Evolutionary conservation across 352 stramenopile species (phyloP), one percentile per base, ranked within the genome.

Genomic region (Globisporangium apiculatum): DNA sequence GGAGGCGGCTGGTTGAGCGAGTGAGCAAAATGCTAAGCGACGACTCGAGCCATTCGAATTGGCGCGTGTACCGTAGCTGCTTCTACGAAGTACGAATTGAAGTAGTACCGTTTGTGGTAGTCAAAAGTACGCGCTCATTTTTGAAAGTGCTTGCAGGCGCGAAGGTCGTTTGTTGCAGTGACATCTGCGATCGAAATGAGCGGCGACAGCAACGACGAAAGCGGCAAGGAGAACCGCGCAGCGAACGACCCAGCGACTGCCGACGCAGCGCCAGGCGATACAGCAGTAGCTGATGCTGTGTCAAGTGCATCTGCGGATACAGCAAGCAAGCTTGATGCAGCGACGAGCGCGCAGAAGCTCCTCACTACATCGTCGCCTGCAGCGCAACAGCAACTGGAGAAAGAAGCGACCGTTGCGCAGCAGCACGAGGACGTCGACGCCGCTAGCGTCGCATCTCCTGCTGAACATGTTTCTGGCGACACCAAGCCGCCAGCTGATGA

Each of bases 181-280:
- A 43, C 40, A 12, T 1, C 40, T 8, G 11, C 40, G 40, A 43
- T 40, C 38, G 38, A 53, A 5, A 37, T 4, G 14, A n/a, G 17
- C 17, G 40, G 31, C 35, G 40, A 59, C 43, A 17, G 15, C 38
- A 14, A 37, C 38, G 40, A 55, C 38, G 48, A 55, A 12, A 35
- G 54, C n/a, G 38, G 46, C 38, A 55, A 64, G 45, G 58, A 59
- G 46, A 59, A 64, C 24, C 24, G 24, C 2, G 24, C 24, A 31
- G 24, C 51, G 17, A 54, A 49, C 45, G 36, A 52, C 3, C 7
- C 35, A 7, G 17, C 18, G n/a, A 11, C 15, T 7, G 9, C 15
- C 4, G 9, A 24, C 18, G 48, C 8, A 7, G 5, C 12, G 38
- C 18, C 45, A 8, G 17, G 14, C 6, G 6, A 14, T 12, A n/a